phyloP scores from a whole-genome alignment of 495 filamentous ascomycete genomes.

The Astrothelium subdiscretum region DNA sequence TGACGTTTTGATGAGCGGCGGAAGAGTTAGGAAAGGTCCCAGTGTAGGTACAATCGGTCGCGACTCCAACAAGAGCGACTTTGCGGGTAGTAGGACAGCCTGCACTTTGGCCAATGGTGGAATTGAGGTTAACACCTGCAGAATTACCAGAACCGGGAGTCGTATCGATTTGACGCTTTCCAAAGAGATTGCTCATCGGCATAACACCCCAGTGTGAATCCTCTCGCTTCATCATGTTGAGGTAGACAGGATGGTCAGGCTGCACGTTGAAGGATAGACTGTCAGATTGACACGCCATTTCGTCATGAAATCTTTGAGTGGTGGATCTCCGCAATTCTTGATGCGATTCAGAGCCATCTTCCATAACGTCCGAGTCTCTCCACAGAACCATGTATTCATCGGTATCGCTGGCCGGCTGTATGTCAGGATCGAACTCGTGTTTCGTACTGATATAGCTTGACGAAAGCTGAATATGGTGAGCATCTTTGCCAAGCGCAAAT shows the following conservation, averaged over 20 bases:
- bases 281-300: constrained; percentile 50
- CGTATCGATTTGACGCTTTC: constrained; percentile 42
- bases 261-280: constrained; percentile 58
- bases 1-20: constrained; percentile 53
- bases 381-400: constrained; percentile 84
- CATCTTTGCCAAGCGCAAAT: constrained; percentile 66
- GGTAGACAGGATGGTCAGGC: constrained; percentile 54
- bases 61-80: constrained; percentile 84
- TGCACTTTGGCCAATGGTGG: constrained; percentile 64
- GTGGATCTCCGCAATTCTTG: constrained; percentile 37
- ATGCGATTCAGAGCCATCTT: constrained; percentile 24
- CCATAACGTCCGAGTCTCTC: constrained; percentile 73
- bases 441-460: constrained; percentile 64
- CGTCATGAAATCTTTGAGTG: constrained; percentile 5
- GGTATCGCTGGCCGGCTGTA: constrained; percentile 36
- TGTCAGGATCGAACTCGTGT: constrained; percentile 58
- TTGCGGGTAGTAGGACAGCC: constrained; percentile 83
- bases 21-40: constrained; percentile 47
- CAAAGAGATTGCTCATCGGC: constrained; percentile 45
- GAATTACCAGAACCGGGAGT: constrained; percentile 57
- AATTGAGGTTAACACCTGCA: constrained; percentile 69
- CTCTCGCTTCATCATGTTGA: constrained; percentile 28
- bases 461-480: constrained; percentile 78
- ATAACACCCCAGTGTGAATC: constrained; percentile 40
- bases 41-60: constrained; percentile 84